These are phyloP conservation scores for Linderniella brevidens DNA, from an alignment of 257 asterid genomes.

Conservation along the genomic window DNA sequence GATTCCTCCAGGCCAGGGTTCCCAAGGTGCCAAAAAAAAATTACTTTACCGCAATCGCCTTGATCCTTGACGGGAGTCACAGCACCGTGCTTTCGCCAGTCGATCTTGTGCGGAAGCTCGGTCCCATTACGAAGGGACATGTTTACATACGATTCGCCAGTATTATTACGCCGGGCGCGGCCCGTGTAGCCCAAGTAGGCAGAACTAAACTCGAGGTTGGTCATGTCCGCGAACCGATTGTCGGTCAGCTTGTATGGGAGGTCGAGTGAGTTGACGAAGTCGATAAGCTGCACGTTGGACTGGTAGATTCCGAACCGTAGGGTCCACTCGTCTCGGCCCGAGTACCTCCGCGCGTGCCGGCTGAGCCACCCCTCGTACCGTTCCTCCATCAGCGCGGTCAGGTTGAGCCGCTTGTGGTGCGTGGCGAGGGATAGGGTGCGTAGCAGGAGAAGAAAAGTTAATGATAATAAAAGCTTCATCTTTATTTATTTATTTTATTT, in stretches of 20 bases:
- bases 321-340: constrained; percentile 29
- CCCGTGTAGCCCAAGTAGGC: constrained; percentile 29
- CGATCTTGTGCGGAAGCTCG: too few relatives aligned
- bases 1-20: too few relatives aligned
- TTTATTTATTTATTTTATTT: background rate
- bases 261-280: constrained; percentile 37
- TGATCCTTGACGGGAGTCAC: too few relatives aligned
- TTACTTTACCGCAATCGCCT: too few relatives aligned
- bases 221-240: constrained; percentile 55
- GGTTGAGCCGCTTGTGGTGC: background rate
- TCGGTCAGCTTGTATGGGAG: constrained; percentile 39
- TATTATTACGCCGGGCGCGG: background rate
- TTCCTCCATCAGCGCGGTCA: constrained; percentile 12
- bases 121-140: too few relatives aligned
- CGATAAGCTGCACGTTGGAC: constrained; percentile 28
- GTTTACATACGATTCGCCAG: too few relatives aligned
- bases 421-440: constrained; percentile 14
- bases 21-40: too few relatives aligned
- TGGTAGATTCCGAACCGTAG: constrained; percentile 42
- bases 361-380: constrained; percentile 36
- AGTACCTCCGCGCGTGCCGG: constrained; percentile 18
- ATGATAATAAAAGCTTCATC: constrained; percentile 7
- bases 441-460: constrained; percentile 9
- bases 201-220: constrained; percentile 42
- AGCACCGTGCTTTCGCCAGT: too few relatives aligned